Evolutionary conservation across 1,284 basidiomycete genomes (phyloP).

Genomic region (Austroboletus novae-zelandiae): DNA sequence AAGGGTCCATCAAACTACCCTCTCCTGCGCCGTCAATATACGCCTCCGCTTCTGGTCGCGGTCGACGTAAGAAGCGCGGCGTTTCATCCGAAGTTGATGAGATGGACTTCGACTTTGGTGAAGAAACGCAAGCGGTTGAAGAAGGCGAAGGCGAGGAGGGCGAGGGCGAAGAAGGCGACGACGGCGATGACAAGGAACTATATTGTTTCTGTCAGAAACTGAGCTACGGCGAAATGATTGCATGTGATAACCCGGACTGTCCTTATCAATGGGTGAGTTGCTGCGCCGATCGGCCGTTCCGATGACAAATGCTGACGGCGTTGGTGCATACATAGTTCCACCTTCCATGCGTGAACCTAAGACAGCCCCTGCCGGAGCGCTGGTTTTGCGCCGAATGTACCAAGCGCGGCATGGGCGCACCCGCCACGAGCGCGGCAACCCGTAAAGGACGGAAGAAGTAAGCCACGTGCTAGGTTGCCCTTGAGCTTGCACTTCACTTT

Average conservation of each 20-base stretch:
- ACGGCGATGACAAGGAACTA: conserved; percentile 52
- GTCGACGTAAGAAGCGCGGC: conserved; percentile 41
- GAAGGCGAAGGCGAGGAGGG: conserved; percentile 48
- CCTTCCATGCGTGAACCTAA: conserved; percentile 57
- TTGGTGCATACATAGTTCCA: conserved; percentile 50
- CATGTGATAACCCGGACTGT: conserved; percentile 65
- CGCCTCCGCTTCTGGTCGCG: conserved; percentile 27
- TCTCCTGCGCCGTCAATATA: conserved; percentile 37
- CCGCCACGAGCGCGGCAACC: conserved; percentile 20
- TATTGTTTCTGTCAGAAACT: conserved; percentile 69
- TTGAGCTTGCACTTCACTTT: neutral
- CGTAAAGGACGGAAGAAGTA: conserved; percentile 46
- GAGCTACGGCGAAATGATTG: conserved; percentile 73
- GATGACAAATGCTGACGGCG: conserved; percentile 12
- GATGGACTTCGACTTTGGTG: conserved; percentile 33
- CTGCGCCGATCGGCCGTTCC: conserved; percentile 1
- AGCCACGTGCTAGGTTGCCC: neutral
- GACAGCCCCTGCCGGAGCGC: conserved; percentile 55
- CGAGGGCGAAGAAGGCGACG: conserved; percentile 45
- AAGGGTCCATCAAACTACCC: conserved; percentile 37
- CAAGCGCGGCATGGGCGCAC: conserved; percentile 32
- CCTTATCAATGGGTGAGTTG: conserved; percentile 69
- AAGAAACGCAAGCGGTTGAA: conserved; percentile 33
- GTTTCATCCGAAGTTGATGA: conserved; percentile 35
- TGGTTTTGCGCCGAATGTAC: conserved; percentile 62